Evolutionary conservation across 2,329 filamentous ascomycete species (phyloP).

Genomic region (Ascochyta rabiei): DNA sequence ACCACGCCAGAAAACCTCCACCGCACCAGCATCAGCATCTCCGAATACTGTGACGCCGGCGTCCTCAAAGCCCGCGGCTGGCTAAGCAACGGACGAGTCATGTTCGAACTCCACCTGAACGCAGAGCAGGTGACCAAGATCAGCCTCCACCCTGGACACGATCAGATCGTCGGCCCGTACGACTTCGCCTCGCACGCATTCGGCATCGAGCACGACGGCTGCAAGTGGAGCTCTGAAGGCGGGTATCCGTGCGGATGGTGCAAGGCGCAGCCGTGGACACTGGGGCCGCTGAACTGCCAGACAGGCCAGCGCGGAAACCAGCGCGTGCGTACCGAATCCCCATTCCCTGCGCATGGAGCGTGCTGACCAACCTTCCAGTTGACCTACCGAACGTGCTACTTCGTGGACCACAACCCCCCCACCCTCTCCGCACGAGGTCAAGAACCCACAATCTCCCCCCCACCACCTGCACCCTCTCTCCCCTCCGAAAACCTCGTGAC

Average conservation of each 20-base stretch:
- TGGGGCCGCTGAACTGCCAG: not conserved
- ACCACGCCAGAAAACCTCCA: not conserved
- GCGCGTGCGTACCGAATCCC: not conserved
- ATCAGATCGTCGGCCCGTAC: not conserved
- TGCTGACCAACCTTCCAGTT: not conserved
- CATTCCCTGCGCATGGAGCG: not conserved
- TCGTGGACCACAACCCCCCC: not conserved
- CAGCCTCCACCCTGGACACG: not conserved
- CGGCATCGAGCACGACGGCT: not conserved
- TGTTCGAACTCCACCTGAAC: not conserved
- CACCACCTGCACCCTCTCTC: too few species aligned
- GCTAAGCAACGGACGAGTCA: not conserved
- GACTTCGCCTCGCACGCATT: not conserved
- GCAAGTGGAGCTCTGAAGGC: slow-evolving; percentile 1
- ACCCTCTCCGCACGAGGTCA: too few species aligned
- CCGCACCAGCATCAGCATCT: slow-evolving; percentile 1
- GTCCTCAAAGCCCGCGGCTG: slow-evolving; percentile 1
- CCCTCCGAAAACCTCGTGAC: not conserved
- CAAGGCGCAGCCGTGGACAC: not conserved
- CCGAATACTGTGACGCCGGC: slow-evolving; percentile 8
- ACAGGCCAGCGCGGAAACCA: slow-evolving; percentile 1
- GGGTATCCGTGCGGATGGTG: slow-evolving; percentile 6
- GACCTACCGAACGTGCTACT: slow-evolving; percentile 1
- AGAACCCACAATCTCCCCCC: not conserved
- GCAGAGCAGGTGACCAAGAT: not conserved